Conservation (phyloP, 345 rosid genomes). For the Arabidopsis arenosa region DNA sequence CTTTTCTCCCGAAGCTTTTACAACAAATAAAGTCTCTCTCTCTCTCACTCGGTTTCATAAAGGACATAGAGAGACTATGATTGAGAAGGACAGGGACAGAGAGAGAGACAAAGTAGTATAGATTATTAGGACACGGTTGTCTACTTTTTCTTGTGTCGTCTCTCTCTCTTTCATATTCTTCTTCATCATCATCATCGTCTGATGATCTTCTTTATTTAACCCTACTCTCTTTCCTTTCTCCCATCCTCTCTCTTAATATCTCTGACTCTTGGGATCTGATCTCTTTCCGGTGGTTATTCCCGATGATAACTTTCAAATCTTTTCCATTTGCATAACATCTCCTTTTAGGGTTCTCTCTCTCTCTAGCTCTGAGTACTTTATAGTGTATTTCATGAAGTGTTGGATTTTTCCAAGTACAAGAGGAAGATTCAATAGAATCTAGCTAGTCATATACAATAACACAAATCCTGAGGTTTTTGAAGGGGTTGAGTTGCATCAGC, state of each 20-base stretch:
- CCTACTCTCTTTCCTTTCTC: constrained; percentile 48
- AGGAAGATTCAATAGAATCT: constrained; percentile 11
- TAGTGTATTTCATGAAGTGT: constrained; percentile 32
- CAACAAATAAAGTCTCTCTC: constrained; percentile 65
- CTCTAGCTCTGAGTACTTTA: constrained; percentile 23
- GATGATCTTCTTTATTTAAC: constrained; percentile 55
- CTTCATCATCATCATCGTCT: constrained; percentile 25
- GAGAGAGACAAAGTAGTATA: constrained; percentile 41
- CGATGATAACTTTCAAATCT: constrained; percentile 54
- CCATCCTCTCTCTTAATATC: constrained; percentile 28
- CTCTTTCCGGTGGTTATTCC: constrained; percentile 58
- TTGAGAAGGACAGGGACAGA: constrained; percentile 42
- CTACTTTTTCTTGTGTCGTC: constrained; percentile 43
- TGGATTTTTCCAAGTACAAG: constrained; percentile 17
- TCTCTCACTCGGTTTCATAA: constrained; percentile 45
- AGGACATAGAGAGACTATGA: constrained; percentile 42
- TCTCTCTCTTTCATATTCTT: constrained; percentile 17
- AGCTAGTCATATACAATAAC: constrained; percentile 16
- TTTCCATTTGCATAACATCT: constrained; percentile 32
- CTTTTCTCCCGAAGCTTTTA: constrained; percentile 63
- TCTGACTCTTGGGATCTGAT: constrained; percentile 37
- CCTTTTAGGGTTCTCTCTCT: constrained; percentile 39
- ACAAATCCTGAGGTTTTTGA: constrained; percentile 14
- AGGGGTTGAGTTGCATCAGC: constrained; percentile 21
- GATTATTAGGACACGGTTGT: constrained; percentile 66